phyloP scores from a whole-genome alignment of 805 yeast species.

The Blastobotrys chiropterorum region DNA sequence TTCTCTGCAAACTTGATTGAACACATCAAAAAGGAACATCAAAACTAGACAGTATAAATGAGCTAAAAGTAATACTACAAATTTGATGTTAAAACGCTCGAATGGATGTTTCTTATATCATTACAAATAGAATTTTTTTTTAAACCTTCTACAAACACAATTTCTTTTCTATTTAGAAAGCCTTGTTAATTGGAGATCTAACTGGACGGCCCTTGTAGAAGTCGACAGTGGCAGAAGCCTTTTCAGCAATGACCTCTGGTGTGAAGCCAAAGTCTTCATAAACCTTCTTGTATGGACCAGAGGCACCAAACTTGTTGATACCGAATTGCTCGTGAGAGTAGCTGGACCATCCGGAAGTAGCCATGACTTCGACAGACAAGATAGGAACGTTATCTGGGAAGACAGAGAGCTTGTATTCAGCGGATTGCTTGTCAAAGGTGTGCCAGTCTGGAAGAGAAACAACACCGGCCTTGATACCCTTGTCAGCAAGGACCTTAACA shows the following conservation, averaged over 20 bases:
- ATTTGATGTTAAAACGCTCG: too few relatives aligned
- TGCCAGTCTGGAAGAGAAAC: slow-evolving; percentile 91
- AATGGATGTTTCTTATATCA: too few relatives aligned
- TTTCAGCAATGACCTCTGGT: slow-evolving; percentile 83
- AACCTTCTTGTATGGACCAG: slow-evolving; percentile 80
- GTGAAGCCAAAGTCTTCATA: slow-evolving; percentile 87
- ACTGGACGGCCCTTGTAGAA: slow-evolving; percentile 75
- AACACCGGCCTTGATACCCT: slow-evolving; percentile 69
- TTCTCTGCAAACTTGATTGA: slow-evolving; percentile 64
- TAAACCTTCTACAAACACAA: not conserved
- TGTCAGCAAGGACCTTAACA: slow-evolving; percentile 57
- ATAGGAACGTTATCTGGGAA: slow-evolving; percentile 94
- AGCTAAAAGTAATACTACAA: too few relatives aligned
- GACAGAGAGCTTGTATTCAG: slow-evolving; percentile 75
- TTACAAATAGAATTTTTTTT: not conserved
- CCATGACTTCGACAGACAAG: slow-evolving; percentile 87
- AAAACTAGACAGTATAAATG: not conserved
- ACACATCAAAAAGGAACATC: not conserved
- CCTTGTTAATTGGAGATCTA: slow-evolving; percentile 70
- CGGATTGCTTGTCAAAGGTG: slow-evolving; percentile 80
- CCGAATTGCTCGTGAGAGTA: slow-evolving; percentile 97
- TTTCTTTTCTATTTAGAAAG: slow-evolving; percentile 42
- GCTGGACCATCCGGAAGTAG: slow-evolving; percentile 88
- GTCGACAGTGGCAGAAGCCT: slow-evolving; percentile 71
- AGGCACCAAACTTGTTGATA: slow-evolving; percentile 92